These are phyloP conservation scores for Harringtonia aguacate DNA, from an alignment of 2,329 filamentous ascomycete genomes.

Conservation along the genomic window DNA sequence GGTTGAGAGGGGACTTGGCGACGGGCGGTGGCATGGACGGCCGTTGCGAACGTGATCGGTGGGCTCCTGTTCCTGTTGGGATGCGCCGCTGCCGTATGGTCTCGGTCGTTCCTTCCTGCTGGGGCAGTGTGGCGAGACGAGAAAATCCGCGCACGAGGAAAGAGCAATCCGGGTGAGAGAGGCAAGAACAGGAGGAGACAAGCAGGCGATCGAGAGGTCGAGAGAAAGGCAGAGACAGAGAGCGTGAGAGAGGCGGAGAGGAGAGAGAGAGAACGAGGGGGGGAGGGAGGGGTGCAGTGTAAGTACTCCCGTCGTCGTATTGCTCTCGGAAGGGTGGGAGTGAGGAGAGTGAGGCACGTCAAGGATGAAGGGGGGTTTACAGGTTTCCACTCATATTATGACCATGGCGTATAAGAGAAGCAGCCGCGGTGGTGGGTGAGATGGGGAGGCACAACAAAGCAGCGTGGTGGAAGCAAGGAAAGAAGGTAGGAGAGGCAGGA, in stretches of 20 bases:
- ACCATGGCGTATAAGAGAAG: background rate
- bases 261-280: background rate
- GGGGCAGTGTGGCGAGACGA: too few relatives aligned
- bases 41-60: too few relatives aligned
- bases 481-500: background rate
- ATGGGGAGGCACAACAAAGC: background rate
- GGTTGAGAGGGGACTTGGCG: too few relatives aligned
- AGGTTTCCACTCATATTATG: background rate
- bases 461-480: background rate
- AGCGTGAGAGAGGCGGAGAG: too few relatives aligned
- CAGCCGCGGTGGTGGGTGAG: background rate
- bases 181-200: too few relatives aligned
- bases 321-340: background rate
- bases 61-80: too few relatives aligned
- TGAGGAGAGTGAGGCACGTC: background rate
- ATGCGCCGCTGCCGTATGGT: too few relatives aligned
- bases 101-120: too few relatives aligned
- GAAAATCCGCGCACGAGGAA: too few relatives aligned
- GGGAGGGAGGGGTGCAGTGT: conserved; percentile 1
- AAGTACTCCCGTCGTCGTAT: background rate
- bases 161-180: too few relatives aligned
- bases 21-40: too few relatives aligned
- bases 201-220: background rate
- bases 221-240: background rate
- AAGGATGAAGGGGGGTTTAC: background rate